Evolutionary conservation across 345 rosid genomes (phyloP), one percentile per base, ranked within the genome.

Genomic region (Rhodomyrtus tomentosa): DNA sequence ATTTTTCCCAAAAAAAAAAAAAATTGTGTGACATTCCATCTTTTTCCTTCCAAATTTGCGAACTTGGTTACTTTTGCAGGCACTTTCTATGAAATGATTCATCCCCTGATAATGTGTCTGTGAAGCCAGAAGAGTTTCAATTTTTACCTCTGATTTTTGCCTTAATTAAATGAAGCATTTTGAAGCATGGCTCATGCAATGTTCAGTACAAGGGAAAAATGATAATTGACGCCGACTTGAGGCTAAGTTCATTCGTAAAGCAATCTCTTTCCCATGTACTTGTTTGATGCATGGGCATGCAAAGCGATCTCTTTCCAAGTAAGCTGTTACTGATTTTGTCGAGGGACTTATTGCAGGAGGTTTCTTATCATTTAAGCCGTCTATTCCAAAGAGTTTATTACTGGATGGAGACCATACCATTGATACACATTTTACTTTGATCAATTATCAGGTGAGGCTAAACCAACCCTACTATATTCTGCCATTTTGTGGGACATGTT

Each of bases 361-460:
- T 50, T 95, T 95, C 90, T 84, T 97, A 87, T 93, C 98, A 14
- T 97, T 97, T 87, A 95, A 90, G 90, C 96, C 98, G 53, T 93
- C 96, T 83, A 93, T 97, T 85, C 96, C 98, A 15, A 97, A 94
- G 91, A 91, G 86, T 83, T 82, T 95, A 92, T 89, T 97, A 88
- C 92, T 97, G 76, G 95, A 95, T 45, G 99, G 99, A 89, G 88
- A 94, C 86, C 96, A 97, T 89, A 92, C 92, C 84, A 59, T 95
- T 68, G 92, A 93, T 45, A 88, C 99, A 38, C 99, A 97, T 88
- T 97, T 97, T 87, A 52, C 91, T 86, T 91, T 95, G 56, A 84
- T 95, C 59, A 97, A 97, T 87, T 94, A 93, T 88, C 99, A 97
- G 90, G 99, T 95, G 94, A 32, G 90, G 83, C 85, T 88, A 81